These are phyloP conservation scores for Lumnitzera littorea DNA, from an alignment of 345 rosid genomes.

Conservation along the genomic window DNA sequence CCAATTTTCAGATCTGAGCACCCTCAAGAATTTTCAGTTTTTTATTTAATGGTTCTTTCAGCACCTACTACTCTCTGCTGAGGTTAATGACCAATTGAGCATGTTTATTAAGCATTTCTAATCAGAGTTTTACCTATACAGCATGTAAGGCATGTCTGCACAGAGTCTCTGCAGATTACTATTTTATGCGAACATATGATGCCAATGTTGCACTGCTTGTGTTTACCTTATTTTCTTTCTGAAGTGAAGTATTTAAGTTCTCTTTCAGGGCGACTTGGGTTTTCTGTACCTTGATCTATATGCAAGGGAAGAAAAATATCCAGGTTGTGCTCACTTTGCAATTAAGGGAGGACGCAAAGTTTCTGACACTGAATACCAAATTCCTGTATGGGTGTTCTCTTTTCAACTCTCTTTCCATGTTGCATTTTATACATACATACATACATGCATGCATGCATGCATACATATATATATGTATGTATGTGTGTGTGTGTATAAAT, in stretches of 20 bases:
- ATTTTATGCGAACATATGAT: background rate
- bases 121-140: no score
- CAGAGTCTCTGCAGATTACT: no score
- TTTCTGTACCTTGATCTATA: conserved; percentile 84
- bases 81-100: background rate
- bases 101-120: no score
- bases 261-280: conserved; percentile 86
- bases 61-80: background rate
- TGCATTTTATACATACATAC: no score
- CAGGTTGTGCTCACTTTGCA: conserved; percentile 97
- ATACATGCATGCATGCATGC: no score
- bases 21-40: no score
- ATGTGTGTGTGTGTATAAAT: no score
- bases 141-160: no score
- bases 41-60: no score
- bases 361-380: conserved; percentile 85
- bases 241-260: conserved; percentile 11
- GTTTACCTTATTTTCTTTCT: conserved; percentile 9
- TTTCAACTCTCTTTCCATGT: background rate
- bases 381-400: conserved; percentile 56
- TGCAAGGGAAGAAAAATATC: conserved; percentile 79
- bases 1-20: no score
- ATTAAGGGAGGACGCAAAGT: conserved; percentile 76
- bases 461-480: no score
- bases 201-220: background rate